A percentile compares a stretch with the other conserved stretches of the same genome.
Conservation (phyloP, 23 red algal species). For the Gracilaria domingensis region DNA sequence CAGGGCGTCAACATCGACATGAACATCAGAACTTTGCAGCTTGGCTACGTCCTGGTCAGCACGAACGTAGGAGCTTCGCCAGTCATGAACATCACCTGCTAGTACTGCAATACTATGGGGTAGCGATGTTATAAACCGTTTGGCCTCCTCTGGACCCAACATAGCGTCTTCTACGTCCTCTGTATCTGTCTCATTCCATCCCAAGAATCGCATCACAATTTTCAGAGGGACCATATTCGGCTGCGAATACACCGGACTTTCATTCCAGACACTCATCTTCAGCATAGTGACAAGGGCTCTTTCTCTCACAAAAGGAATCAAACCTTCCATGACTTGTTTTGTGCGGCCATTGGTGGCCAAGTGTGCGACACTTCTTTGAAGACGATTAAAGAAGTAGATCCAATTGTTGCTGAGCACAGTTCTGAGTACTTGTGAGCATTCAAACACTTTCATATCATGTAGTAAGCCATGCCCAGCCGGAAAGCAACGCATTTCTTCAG, state of each 20-base stretch:
- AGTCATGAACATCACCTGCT: constrained; percentile 9
- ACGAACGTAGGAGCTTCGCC: constrained; percentile 16
- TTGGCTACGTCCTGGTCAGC: constrained; percentile 9
- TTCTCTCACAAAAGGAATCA: constrained; percentile 32
- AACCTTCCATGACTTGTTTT: constrained; percentile 14
- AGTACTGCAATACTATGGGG: constrained; percentile 1
- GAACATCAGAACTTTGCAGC: background rate
- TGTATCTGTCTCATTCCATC: constrained; percentile 16
- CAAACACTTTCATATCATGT: constrained; percentile 19
- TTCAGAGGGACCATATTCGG: constrained; percentile 16
- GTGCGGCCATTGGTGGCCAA: background rate
- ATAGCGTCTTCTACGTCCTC: background rate
- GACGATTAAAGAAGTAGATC: constrained; percentile 2
- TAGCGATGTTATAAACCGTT: background rate
- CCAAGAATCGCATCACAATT: constrained; percentile 18
- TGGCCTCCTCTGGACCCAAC: background rate
- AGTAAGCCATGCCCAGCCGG: background rate
- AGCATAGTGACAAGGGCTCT: constrained; percentile 29
- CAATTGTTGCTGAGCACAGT: constrained; percentile 18
- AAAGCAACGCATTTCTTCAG: constrained; percentile 22
- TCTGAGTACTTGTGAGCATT: constrained; percentile 10
- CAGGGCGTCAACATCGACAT: background rate
- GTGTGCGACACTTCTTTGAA: constrained; percentile 1
- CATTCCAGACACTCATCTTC: constrained; percentile 24
- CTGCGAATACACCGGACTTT: constrained; percentile 4